phyloP scores from a whole-genome alignment of 2,329 filamentous ascomycete genomes.

The Acarospora socialis region DNA sequence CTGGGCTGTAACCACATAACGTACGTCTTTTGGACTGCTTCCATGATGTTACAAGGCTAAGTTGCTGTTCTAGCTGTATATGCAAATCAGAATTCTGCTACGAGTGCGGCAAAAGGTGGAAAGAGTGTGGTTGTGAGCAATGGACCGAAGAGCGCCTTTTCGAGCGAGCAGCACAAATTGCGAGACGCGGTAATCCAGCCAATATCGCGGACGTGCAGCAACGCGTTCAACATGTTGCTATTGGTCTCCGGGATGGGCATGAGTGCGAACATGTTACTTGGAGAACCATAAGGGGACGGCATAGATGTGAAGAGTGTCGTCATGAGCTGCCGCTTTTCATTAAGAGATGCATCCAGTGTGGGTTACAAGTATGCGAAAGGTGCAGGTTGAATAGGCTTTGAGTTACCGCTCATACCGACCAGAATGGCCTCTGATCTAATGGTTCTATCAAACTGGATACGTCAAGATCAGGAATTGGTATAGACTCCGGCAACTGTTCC shows the following conservation, averaged over 20 bases:
- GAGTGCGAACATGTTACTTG: conserved; percentile 28
- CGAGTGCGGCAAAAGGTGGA: conserved; percentile 17
- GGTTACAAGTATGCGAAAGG: conserved; percentile 31
- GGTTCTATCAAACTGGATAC: too few relatives aligned
- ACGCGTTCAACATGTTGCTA: conserved; percentile 5
- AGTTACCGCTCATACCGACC: too few relatives aligned
- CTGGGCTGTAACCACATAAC: conserved; percentile 24
- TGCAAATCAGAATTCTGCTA: not conserved
- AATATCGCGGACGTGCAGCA: not conserved
- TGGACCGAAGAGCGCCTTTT: conserved; percentile 19
- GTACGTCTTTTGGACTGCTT: too few relatives aligned
- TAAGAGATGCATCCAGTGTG: conserved; percentile 34
- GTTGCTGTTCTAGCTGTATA: not conserved
- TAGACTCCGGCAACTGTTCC: too few relatives aligned
- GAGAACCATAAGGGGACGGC: conserved; percentile 21
- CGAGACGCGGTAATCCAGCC: conserved; percentile 6
- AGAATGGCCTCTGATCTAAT: too few relatives aligned
- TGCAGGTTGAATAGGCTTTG: conserved; percentile 33
- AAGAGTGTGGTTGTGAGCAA: conserved; percentile 16
- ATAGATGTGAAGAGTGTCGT: conserved; percentile 32
- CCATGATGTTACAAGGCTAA: too few relatives aligned
- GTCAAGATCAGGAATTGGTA: too few relatives aligned
- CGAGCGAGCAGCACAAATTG: conserved; percentile 11
- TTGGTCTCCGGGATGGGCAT: conserved; percentile 24
- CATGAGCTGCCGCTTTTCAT: conserved; percentile 29